Base-by-base conservation (phyloP, 2,329 filamentous ascomycete genomes). In the Ophiosphaerella herpotricha region DNA sequence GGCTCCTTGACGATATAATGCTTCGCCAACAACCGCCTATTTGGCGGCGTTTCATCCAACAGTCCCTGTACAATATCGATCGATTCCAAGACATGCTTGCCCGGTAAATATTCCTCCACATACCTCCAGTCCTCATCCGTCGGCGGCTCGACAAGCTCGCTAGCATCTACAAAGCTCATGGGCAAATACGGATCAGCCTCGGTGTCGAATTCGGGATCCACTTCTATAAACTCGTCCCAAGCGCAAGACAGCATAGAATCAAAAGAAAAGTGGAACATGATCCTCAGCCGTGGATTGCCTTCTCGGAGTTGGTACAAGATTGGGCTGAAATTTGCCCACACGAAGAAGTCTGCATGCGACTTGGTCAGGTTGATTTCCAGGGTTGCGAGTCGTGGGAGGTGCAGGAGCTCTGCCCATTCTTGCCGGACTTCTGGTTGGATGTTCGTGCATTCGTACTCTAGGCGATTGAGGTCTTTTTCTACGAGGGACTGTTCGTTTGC, bases 1-100 rank as follows among this genome's bases (percentile, higher is more conserved):
- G 60, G 58, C 39, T 66, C 63, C 45, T 57, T 61, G 13, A 60
- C 58, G 14, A 61, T 44, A 50, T 67, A 67, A 39, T 52, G 39
- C 16, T 43, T 18, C 9, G 44, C 58, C 33, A 66, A 46, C 3
- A 33, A 43, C 42, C 61, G 56, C 33, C 58, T 39, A 18, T 57
- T 34, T 6, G 46, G n/a, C n/a, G 48, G 43, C 5, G 34, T 46
- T 41, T 56, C 56, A 32, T 45, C 45, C 35, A 60, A 38, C 39
- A 63, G 44, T 5, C 58, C 56, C 3, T 35, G 24, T 16, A 41
- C 24, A 2, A 54, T 37, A 38, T 51, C 39, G 9, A 16, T 35
- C 8, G 39, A 43, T 2, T 9, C 5, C 6, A 46, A 21, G 4
- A 5, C 46, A 23, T 44, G 44, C 24, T 16, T 31, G 9, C 29